A percentile compares a stretch with the other conserved stretches of the same genome.
These are phyloP conservation scores for Hericium rajendrae DNA, from an alignment of 768 basidiomycete species.

Conservation along the genomic window DNA sequence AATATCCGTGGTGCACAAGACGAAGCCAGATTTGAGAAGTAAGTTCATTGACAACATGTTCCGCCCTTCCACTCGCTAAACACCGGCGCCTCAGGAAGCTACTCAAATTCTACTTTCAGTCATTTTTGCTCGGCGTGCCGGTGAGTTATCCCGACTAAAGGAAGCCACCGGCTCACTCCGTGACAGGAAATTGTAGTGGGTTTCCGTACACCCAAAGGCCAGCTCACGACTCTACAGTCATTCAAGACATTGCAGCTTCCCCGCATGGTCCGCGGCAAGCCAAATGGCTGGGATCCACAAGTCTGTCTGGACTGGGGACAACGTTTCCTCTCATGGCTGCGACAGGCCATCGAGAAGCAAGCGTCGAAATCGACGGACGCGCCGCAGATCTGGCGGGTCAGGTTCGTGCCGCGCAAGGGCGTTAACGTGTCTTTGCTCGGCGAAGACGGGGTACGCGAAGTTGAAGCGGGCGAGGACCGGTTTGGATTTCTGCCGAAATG, in stretches of 20 bases:
- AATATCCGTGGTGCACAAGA: slow-evolving; percentile 55
- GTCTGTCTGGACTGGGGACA: slow-evolving; percentile 71
- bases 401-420: slow-evolving; percentile 50
- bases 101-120: slow-evolving; percentile 89
- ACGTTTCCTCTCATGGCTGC: slow-evolving; percentile 47
- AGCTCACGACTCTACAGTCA: slow-evolving; percentile 51
- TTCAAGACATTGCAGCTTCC: slow-evolving; percentile 79
- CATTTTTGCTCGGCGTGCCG: slow-evolving; percentile 86
- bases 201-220: slow-evolving; percentile 73
- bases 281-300: slow-evolving; percentile 68
- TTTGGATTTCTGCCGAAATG: slow-evolving; percentile 72
- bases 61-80: background rate
- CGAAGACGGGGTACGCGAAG: slow-evolving; percentile 41
- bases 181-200: slow-evolving; percentile 78
- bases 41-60: slow-evolving; percentile 13
- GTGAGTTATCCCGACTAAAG: slow-evolving; percentile 28
- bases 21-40: slow-evolving; percentile 75
- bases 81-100: slow-evolving; percentile 52
- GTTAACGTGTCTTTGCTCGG: slow-evolving; percentile 42
- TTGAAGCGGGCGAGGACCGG: slow-evolving; percentile 57
- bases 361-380: background rate
- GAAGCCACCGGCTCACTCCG: no score
- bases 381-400: slow-evolving; percentile 57
- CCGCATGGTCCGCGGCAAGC: slow-evolving; percentile 63
- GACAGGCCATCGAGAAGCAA: slow-evolving; percentile 6